These are phyloP conservation scores for Raphanus sativus DNA, from an alignment of 345 rosid genomes.

Conservation along the genomic window DNA sequence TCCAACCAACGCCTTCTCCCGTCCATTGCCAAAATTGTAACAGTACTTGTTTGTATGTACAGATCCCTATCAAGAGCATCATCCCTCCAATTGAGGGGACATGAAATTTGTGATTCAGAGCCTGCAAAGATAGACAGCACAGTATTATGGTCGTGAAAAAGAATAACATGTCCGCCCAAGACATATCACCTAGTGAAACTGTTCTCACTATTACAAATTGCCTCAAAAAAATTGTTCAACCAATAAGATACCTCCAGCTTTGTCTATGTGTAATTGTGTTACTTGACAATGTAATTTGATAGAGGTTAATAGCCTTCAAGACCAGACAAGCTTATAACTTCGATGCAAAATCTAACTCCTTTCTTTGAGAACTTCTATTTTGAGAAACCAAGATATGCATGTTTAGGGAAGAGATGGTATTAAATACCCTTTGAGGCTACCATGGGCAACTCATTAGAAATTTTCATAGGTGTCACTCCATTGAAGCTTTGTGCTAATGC, in stretches of 20 bases:
- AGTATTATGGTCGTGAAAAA: not conserved
- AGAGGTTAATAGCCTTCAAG: not conserved
- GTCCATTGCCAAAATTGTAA: slow-evolving; percentile 98
- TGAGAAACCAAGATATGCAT: not conserved
- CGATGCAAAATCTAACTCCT: not conserved
- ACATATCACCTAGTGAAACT: slow-evolving; percentile 1
- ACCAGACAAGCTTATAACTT: slow-evolving; percentile 12
- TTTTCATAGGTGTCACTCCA: slow-evolving; percentile 58
- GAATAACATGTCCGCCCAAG: slow-evolving; percentile 12
- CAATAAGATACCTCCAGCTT: slow-evolving; percentile 18
- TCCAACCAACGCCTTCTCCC: slow-evolving; percentile 99
- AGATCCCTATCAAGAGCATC: slow-evolving; percentile 93
- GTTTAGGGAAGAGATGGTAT: slow-evolving; percentile 32
- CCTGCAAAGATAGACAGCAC: slow-evolving; percentile 47
- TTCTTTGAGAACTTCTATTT: not conserved
- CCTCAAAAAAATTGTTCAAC: not conserved
- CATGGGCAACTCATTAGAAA: slow-evolving; percentile 43
- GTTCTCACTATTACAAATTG: not conserved
- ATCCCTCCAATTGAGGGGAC: slow-evolving; percentile 76
- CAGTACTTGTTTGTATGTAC: slow-evolving; percentile 70
- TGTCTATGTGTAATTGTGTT: not conserved
- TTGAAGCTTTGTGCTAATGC: slow-evolving; percentile 72
- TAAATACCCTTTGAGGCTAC: slow-evolving; percentile 46
- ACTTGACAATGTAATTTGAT: not conserved
- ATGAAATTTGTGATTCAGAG: slow-evolving; percentile 52